A percentile compares a stretch with the other conserved stretches of the same genome.
phyloP scores from a whole-genome alignment of 768 basidiomycete species.

The Tephrocybe sp. region DNA sequence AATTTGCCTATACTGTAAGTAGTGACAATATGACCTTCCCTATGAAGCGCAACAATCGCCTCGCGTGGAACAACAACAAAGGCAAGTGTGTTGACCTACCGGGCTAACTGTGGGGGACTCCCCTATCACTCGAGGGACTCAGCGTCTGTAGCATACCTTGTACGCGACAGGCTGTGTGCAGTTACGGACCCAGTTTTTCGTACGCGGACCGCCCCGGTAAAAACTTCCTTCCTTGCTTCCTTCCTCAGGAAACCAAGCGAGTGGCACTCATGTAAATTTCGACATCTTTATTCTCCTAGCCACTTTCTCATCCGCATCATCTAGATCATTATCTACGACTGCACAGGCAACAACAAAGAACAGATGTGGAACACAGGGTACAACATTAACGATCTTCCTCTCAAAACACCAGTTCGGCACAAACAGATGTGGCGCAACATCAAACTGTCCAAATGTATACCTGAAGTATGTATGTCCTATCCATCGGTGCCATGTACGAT shows the following conservation, averaged over 20 bases:
- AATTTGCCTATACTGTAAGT: conserved; percentile 45
- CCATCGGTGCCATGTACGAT: neutral
- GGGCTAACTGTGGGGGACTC: no score
- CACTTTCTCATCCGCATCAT: neutral
- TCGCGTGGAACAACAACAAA: conserved; percentile 47
- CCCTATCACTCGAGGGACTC: no score
- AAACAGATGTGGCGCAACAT: conserved; percentile 64
- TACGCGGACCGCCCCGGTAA: no score
- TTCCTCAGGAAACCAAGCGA: conserved; percentile 35
- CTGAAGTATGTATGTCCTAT: conserved; percentile 49
- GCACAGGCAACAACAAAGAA: conserved; percentile 41
- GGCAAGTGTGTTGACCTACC: conserved; percentile 53
- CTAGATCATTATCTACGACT: conserved; percentile 51
- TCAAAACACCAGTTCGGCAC: conserved; percentile 65
- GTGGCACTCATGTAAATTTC: conserved; percentile 42
- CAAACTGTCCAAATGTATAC: conserved; percentile 71
- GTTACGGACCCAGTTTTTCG: no score
- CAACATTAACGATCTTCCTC: conserved; percentile 38
- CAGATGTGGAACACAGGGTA: conserved; percentile 58
- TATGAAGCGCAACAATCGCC: conserved; percentile 31
- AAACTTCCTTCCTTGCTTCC: no score
- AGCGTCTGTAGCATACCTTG: no score
- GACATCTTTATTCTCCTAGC: neutral
- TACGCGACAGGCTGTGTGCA: no score
- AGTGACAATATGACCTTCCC: neutral